phyloP scores from a whole-genome alignment of 2,329 filamentous ascomycete species.

The Sporothrix luriei region DNA sequence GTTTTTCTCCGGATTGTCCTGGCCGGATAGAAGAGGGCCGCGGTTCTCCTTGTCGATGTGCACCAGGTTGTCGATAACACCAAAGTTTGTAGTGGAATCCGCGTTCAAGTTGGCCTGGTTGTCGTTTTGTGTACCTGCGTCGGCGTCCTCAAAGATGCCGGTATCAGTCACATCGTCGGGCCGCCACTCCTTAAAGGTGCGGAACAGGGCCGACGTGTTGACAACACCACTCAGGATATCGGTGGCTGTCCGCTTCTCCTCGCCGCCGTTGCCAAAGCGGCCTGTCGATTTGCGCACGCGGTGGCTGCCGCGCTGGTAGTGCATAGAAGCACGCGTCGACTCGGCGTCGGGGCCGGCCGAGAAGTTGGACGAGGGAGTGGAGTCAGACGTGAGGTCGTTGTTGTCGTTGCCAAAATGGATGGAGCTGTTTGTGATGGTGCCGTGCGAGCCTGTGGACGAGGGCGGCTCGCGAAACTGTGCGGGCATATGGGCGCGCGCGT shows the following conservation, averaged over 20 bases:
- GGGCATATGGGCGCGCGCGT: constrained; percentile 35
- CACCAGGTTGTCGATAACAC: constrained; percentile 30
- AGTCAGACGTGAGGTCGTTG: constrained; percentile 28
- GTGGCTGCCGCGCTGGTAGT: constrained; percentile 33
- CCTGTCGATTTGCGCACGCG: constrained; percentile 34
- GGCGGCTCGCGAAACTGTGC: constrained; percentile 36
- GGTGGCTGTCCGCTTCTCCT: constrained; percentile 23
- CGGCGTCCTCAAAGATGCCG: constrained; percentile 24
- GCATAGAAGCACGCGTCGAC: constrained; percentile 35
- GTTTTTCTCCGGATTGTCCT: neutral
- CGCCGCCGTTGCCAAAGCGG: constrained; percentile 32
- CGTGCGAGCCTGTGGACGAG: constrained; percentile 38
- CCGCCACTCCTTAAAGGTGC: constrained; percentile 37
- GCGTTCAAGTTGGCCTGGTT: neutral
- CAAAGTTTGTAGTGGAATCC: constrained; percentile 35
- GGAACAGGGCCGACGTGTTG: constrained; percentile 37
- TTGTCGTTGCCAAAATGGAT: constrained; percentile 24
- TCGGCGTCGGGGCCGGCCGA: constrained; percentile 36
- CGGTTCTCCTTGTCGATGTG: constrained; percentile 35
- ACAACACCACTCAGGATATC: constrained; percentile 34
- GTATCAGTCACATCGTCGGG: constrained; percentile 31
- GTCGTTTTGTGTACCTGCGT: constrained; percentile 5
- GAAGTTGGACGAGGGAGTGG: constrained; percentile 30
- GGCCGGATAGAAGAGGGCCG: neutral
- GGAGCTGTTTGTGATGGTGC: constrained; percentile 36